Evolutionary conservation across 176 grass and related monocot genomes (phyloP), one percentile per base, ranked within the genome.

Genomic region (Eragrostis curvula): DNA sequence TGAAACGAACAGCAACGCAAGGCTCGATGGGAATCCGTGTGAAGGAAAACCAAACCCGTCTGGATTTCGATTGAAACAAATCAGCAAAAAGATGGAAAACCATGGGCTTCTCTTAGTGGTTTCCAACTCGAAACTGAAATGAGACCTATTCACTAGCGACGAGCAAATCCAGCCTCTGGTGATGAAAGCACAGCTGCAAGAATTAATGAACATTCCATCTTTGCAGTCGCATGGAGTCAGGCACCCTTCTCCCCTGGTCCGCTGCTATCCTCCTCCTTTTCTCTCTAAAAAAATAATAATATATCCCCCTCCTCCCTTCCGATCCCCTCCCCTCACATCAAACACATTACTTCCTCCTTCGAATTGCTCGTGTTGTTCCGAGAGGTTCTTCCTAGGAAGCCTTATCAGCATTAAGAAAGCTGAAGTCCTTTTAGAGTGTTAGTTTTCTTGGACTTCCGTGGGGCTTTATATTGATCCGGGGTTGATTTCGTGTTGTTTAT

Each of bases 101-200:
- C 61, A 4, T 23, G 18, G 77, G 29, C 20, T 29, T 14, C 23
- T 40, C 29, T n/a, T 15, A 25, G 6, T 48, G 46, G 58, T 78
- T 78, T 78, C 58, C 32, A 30, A 32, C 17, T 30, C 14, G 58
- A 78, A 82, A 42, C 79, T 71, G 42, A 71, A 56, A 41, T 29
- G 3, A 81, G 25, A 40, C 40, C 16, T 12, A 15, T 16, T n/a
- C 21, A 28, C 36, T 65, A 8, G 51, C 60, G 20, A 39, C 25
- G 51, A 76, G 7, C 63, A 77, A 53, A 8, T 21, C 20, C 41
- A 84, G 25, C 51, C 0, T 10, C 9, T 36, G 24, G 7, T 15
- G n/a, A 32, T 45, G 2, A 3, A 28, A 28, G 40, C 39, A 11
- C 0, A 60, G 1, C n/a, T n/a, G n/a, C 21, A 6, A 27, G 55